Evolutionary conservation across 768 basidiomycete genomes (phyloP), one percentile per base, ranked within the genome.

Genomic region (Pleurotus cornucopiae): DNA sequence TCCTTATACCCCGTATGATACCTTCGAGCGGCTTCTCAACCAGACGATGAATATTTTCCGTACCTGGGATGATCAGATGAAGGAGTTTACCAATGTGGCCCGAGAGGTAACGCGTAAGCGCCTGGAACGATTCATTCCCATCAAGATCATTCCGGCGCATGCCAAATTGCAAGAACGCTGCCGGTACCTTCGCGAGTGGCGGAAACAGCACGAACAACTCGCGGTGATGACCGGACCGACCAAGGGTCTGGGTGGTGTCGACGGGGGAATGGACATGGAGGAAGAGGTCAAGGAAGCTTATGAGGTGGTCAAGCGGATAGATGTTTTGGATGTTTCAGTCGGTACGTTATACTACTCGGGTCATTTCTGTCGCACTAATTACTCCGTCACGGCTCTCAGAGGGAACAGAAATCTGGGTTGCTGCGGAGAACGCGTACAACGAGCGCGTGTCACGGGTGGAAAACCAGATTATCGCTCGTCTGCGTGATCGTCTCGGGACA

Each of bases 161-260:
- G 87, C 86, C 30, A 94, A 94, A 71, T 73, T 98, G 46, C 91
- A 94, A 70, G 94, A 97, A 66, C 77, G 95, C 43, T 82, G 85
- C 58, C 74, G 88, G 9, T 98, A 98, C 70, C 70, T 98, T 21
- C 76, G 89, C 55, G 91, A 91, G 45, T 98, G 96, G 88, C 76
- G 95, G 65, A 94, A 97, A 68, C 94, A 97, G 67, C 97, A 99
- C 64, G 93, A 98, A 67, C 96, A 99, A 73, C 76, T 99, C 20
- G 91, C 92, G 4, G 89, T 95, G 41, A 98, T 98, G 94, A 98
- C 96, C 1, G 91, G 89, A 1, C 95, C 94, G 21, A 94, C 92
- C 38, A 91, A 90, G 64, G 94, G 93, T 2, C 71, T 95, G 14
- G 85, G 84, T 3, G 74, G 85, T 38, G 78, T 84, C 5, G 85